These are phyloP conservation scores for Vitis hybrid DNA, from an alignment of 177 flowering plant species.

Conservation along the genomic window DNA sequence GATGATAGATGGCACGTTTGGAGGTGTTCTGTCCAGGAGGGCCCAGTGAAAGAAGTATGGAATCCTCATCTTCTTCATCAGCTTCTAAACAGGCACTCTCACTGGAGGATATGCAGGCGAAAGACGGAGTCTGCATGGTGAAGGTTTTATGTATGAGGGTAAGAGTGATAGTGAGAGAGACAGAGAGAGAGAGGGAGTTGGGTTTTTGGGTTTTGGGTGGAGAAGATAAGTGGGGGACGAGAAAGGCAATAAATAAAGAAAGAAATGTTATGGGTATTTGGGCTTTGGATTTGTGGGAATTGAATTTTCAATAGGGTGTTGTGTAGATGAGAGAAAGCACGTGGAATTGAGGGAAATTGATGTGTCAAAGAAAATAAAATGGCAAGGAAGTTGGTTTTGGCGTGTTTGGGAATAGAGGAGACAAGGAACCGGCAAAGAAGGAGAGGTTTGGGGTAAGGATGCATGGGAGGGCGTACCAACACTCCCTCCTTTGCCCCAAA, in stretches of 20 bases:
- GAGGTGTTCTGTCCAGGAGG: conserved; percentile 49
- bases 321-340: conserved; percentile 9
- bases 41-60: conserved; percentile 45
- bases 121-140: conserved; percentile 30
- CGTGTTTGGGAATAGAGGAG: conserved; percentile 29
- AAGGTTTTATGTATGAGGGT: neutral
- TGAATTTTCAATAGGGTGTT: neutral
- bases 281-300: neutral
- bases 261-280: conserved; percentile 3
- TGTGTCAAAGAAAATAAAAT: neutral
- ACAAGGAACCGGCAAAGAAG: conserved; percentile 39
- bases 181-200: conserved; percentile 15
- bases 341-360: conserved; percentile 18
- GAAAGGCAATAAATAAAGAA: conserved; percentile 19
- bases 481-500: neutral
- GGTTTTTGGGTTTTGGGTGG: conserved; percentile 12
- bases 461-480: conserved; percentile 25
- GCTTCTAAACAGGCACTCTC: conserved; percentile 26
- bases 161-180: conserved; percentile 9
- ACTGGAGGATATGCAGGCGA: conserved; percentile 26
- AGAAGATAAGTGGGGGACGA: conserved; percentile 24
- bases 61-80: conserved; percentile 42
- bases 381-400: conserved; percentile 13
- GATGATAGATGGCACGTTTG: conserved; percentile 1
- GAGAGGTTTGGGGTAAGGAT: conserved; percentile 14